Conservation (phyloP, 768 basidiomycete species). For the Zangia roseola region DNA sequence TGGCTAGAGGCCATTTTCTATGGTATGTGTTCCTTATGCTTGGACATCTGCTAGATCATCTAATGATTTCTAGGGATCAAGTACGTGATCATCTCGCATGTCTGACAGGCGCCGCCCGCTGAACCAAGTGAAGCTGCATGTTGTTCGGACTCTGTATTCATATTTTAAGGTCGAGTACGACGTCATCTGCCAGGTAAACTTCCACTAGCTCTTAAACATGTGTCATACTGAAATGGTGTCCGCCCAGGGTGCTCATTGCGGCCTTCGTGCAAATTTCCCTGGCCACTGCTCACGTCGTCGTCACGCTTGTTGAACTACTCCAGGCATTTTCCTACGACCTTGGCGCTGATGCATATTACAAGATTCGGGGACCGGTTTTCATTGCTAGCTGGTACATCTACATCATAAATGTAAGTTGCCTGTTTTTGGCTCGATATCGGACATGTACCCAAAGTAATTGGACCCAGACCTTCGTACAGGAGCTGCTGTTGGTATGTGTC, state of each 20-base stretch:
- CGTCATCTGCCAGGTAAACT: constrained; percentile 8
- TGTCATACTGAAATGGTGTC: not conserved
- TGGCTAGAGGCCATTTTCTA: constrained; percentile 21
- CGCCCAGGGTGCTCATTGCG: constrained; percentile 7
- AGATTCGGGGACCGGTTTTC: constrained; percentile 1
- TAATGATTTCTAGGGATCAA: constrained; percentile 5
- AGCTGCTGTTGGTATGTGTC: constrained; percentile 14
- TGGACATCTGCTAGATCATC: not conserved
- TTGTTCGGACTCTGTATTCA: constrained; percentile 13
- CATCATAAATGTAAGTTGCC: constrained; percentile 16
- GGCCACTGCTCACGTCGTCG: constrained; percentile 13
- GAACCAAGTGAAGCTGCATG: constrained; percentile 8
- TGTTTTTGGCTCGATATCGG: not conserved
- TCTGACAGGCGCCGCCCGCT: not conserved
- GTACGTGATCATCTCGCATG: not conserved
- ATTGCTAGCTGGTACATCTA: constrained; percentile 19
- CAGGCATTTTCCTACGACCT: constrained; percentile 11
- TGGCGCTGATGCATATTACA: constrained; percentile 8
- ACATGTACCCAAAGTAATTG: not conserved
- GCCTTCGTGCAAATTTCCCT: constrained; percentile 16
- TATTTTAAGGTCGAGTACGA: constrained; percentile 1
- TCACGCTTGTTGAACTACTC: constrained; percentile 13
- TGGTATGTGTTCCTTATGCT: constrained; percentile 3
- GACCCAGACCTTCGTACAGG: constrained; percentile 16
- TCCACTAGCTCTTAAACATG: not conserved